Percentiles rank a stretch among this genome's conserved stretches.
phyloP scores from a whole-genome alignment of 768 basidiomycete species.

The Candolleomyces eurysporus region DNA sequence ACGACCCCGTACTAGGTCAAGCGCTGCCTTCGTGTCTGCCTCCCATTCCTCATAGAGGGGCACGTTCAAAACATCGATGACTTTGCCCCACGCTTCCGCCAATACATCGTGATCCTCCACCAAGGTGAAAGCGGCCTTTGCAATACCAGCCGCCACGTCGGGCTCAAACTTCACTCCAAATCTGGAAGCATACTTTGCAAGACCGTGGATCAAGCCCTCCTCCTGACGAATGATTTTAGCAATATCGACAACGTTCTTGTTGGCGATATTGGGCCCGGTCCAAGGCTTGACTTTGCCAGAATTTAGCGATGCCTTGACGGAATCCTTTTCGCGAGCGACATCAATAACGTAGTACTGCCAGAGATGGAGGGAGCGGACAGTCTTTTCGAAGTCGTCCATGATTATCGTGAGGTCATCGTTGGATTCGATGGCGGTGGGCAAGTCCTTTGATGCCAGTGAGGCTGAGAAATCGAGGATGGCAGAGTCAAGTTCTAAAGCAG shows the following conservation, averaged over 20 bases:
- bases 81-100: conserved; percentile 67
- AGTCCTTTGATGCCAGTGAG: conserved; percentile 57
- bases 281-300: conserved; percentile 50
- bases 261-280: conserved; percentile 56
- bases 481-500: conserved; percentile 90
- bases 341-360: conserved; percentile 97
- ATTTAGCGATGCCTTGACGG: conserved; percentile 54
- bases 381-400: conserved; percentile 57
- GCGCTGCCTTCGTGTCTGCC: conserved; percentile 71
- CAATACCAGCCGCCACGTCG: conserved; percentile 66
- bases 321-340: conserved; percentile 56
- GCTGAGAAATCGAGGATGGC: conserved; percentile 81
- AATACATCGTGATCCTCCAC: conserved; percentile 50
- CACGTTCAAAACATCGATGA: conserved; percentile 88
- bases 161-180: conserved; percentile 67
- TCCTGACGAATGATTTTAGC: conserved; percentile 61
- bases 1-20: conserved; percentile 73
- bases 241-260: conserved; percentile 62
- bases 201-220: conserved; percentile 47
- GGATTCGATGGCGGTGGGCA: conserved; percentile 70
- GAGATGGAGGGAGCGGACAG: conserved; percentile 64
- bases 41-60: conserved; percentile 86
- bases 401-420: conserved; percentile 68
- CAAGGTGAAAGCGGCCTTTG: conserved; percentile 63
- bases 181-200: conserved; percentile 59